These are phyloP conservation scores for Miamiensis avidus DNA, from an alignment of 169 alveolate species.

Conservation along the genomic window DNA sequence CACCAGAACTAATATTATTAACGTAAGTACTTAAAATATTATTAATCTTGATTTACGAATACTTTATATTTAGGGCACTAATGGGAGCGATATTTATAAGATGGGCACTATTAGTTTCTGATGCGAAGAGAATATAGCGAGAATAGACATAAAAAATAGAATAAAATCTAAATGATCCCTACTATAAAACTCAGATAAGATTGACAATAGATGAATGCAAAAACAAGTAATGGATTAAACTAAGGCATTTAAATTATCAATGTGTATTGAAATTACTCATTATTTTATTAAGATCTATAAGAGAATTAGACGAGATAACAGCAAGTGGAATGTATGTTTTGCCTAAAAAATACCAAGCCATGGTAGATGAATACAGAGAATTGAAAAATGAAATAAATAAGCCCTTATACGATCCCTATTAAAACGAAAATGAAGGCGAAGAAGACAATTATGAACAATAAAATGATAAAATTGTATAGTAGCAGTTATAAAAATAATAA, in stretches of 20 bases:
- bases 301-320: conserved; percentile 1
- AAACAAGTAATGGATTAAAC: no score
- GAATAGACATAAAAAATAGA: neutral
- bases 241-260: no score
- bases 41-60: neutral
- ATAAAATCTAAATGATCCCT: neutral
- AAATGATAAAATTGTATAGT: no score
- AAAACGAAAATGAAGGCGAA: neutral
- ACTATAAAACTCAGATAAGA: conserved; percentile 7
- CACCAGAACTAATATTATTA: conserved; percentile 17
- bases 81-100: conserved; percentile 7
- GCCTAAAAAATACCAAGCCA: conserved; percentile 1
- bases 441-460: neutral
- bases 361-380: conserved; percentile 17
- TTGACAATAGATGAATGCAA: no score
- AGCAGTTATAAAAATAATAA: no score
- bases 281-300: neutral
- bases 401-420: neutral
- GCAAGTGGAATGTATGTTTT: conserved; percentile 6
- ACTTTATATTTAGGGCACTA: neutral
- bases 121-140: neutral
- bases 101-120: conserved; percentile 2
- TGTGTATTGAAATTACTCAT: neutral
- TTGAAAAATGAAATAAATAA: neutral
- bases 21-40: conserved; percentile 10